Evolutionary conservation across 129 eudicot species (phyloP).

Genomic region (Oenanthe sinensis): DNA sequence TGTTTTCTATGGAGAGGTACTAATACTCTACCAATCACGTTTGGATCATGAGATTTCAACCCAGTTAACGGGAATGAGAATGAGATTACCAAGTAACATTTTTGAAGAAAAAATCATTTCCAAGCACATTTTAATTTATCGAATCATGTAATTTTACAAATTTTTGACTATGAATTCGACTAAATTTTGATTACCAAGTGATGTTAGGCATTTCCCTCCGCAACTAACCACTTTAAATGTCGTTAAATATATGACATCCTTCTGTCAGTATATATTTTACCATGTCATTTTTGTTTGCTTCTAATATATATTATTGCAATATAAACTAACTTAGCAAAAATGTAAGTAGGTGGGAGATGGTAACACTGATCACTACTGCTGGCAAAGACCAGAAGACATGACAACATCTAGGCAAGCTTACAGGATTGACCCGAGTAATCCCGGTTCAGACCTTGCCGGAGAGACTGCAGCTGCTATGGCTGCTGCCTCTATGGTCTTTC

Average conservation of each 20-base stretch:
- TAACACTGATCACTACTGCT: constrained; percentile 89
- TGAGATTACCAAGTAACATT: no score
- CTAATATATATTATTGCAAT: no score
- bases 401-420: constrained; percentile 88
- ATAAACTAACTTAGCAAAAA: not conserved
- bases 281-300: no score
- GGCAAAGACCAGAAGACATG: constrained; percentile 99
- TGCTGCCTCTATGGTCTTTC: constrained; percentile 87
- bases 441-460: constrained; percentile 96
- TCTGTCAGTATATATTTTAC: no score
- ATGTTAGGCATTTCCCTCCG: no score
- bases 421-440: constrained; percentile 65
- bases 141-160: not conserved
- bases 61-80: no score
- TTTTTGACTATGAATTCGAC: not conserved
- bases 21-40: not conserved
- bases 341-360: constrained; percentile 85
- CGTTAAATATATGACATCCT: not conserved
- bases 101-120: no score
- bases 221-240: no score
- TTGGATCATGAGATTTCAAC: no score
- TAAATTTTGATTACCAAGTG: no score
- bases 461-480: constrained; percentile 99
- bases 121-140: no score
- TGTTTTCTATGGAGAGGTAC: constrained; percentile 94